Percentiles rank a stretch among this genome's conserved stretches.
These are phyloP conservation scores for Boechera divaricarpa DNA, from an alignment of 345 rosid genomes.

Conservation along the genomic window DNA sequence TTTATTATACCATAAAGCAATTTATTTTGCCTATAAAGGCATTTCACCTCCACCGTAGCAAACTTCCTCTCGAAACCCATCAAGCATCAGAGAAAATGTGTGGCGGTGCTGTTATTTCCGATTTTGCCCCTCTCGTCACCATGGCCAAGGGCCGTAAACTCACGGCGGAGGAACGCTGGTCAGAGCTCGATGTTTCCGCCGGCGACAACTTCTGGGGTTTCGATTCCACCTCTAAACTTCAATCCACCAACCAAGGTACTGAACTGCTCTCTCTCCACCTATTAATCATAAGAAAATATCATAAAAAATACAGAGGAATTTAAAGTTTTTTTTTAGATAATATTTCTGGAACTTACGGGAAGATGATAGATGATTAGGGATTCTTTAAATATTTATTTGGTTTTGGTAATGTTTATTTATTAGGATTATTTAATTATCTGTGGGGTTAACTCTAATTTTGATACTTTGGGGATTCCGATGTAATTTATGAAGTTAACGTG, in stretches of 20 bases:
- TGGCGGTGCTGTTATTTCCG: constrained; percentile 76
- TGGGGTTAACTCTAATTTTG: constrained; percentile 22
- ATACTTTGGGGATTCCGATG: not conserved
- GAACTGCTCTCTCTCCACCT: not conserved
- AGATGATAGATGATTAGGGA: not conserved
- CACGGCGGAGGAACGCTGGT: constrained; percentile 68
- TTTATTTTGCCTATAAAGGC: constrained; percentile 34
- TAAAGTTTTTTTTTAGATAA: not conserved
- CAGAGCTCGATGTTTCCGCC: constrained; percentile 59
- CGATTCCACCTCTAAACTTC: constrained; percentile 41
- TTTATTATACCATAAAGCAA: constrained; percentile 20
- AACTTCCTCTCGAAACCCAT: constrained; percentile 18
- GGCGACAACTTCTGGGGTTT: constrained; percentile 53
- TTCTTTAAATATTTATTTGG: not conserved
- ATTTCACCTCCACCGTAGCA: not conserved
- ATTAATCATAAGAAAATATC: not conserved
- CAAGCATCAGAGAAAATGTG: constrained; percentile 58
- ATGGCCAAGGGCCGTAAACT: constrained; percentile 53
- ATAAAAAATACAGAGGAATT: not conserved
- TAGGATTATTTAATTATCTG: not conserved
- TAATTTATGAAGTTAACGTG: constrained; percentile 21
- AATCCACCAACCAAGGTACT: constrained; percentile 42
- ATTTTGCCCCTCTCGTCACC: constrained; percentile 44
- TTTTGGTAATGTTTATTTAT: not conserved
- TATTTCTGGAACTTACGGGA: not conserved